These are phyloP conservation scores for Erythrophleum ivorense DNA, from an alignment of 331 rosid species.

Conservation along the genomic window DNA sequence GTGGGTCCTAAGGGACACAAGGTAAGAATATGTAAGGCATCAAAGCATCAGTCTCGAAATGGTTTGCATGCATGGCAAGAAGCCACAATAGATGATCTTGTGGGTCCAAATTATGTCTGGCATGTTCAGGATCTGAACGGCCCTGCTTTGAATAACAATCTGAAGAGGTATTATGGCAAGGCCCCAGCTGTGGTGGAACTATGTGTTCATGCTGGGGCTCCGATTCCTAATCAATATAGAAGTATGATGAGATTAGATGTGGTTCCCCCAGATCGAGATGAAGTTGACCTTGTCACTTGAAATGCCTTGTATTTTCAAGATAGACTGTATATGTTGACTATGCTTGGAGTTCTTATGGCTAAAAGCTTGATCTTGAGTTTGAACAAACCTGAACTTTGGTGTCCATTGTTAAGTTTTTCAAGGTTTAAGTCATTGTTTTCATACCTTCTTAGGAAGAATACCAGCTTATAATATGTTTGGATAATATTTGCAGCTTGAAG, in stretches of 20 bases:
- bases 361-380: conserved; percentile 27
- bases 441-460: conserved; percentile 13
- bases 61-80: conserved; percentile 98
- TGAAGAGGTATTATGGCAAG: conserved; percentile 89
- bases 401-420: neutral
- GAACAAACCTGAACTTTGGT: neutral
- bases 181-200: conserved; percentile 92
- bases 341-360: conserved; percentile 16
- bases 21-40: conserved; percentile 86
- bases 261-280: conserved; percentile 76
- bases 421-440: neutral
- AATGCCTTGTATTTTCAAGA: conserved; percentile 21
- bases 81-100: conserved; percentile 72
- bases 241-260: conserved; percentile 96
- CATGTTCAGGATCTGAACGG: conserved; percentile 66
- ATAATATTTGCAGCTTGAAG: conserved; percentile 20
- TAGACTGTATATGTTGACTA: conserved; percentile 13
- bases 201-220: conserved; percentile 87
- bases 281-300: conserved; percentile 85
- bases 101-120: conserved; percentile 83
- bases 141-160: conserved; percentile 68
- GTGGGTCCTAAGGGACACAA: conserved; percentile 95
- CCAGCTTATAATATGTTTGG: conserved; percentile 32
- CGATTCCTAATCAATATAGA: conserved; percentile 62
- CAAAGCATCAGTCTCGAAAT: conserved; percentile 85